These are phyloP conservation scores for Senna tora DNA, from an alignment of 306 rosid species.

Conservation along the genomic window DNA sequence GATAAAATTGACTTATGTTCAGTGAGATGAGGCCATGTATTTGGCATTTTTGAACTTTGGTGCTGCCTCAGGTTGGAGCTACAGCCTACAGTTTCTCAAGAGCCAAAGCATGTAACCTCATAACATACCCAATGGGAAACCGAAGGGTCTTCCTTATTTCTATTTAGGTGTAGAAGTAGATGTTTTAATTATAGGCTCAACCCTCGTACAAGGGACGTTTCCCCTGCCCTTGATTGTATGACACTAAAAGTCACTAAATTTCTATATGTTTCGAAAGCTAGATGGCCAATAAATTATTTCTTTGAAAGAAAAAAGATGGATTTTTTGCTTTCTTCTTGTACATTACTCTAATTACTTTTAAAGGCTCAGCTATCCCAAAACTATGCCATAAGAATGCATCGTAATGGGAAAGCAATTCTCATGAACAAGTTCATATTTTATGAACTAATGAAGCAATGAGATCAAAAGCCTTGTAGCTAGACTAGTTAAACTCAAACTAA, in stretches of 20 bases:
- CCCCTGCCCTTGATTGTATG: neutral
- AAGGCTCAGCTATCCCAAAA: neutral
- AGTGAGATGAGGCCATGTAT: constrained; percentile 28
- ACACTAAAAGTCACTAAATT: neutral
- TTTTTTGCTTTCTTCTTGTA: constrained; percentile 9
- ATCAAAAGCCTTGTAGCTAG: neutral
- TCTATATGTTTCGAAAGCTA: neutral
- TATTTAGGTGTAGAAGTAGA: neutral
- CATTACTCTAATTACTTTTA: constrained; percentile 2
- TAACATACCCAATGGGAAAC: neutral
- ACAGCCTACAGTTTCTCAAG: constrained; percentile 9
- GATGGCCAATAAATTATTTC: neutral
- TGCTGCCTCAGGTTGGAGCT: constrained; percentile 22
- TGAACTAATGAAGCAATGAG: neutral
- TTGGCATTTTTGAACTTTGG: constrained; percentile 11
- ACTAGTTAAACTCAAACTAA: neutral
- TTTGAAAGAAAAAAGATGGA: neutral
- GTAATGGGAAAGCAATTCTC: neutral
- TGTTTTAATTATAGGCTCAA: neutral
- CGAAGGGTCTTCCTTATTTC: neutral
- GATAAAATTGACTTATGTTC: constrained; percentile 12
- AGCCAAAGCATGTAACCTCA: neutral
- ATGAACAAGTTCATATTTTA: neutral
- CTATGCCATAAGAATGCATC: neutral
- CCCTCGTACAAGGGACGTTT: constrained; percentile 9